Evolutionary conservation across 164 flowering plant genomes (phyloP).

Genomic region (Kalanchoe fedtschenkoi): DNA sequence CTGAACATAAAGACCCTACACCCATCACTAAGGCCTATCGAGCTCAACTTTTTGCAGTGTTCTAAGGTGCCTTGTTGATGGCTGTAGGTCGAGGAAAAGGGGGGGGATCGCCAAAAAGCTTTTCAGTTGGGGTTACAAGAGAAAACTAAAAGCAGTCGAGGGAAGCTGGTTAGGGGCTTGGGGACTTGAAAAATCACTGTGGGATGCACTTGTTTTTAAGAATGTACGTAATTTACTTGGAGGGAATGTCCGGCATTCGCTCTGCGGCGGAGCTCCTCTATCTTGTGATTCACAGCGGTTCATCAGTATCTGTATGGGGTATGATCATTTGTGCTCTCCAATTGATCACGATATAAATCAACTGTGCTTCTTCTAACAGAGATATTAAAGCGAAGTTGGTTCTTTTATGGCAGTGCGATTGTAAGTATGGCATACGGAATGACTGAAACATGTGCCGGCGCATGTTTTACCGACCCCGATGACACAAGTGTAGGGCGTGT

Average conservation of each 20-base stretch:
- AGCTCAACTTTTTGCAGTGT: neutral
- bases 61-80: neutral
- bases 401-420: constrained; percentile 50
- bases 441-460: constrained; percentile 95
- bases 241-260: constrained; percentile 61
- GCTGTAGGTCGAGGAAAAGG: constrained; percentile 71
- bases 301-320: constrained; percentile 93
- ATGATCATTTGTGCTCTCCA: constrained; percentile 10
- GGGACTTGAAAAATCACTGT: constrained; percentile 62
- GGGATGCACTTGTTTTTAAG: constrained; percentile 65
- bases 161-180: constrained; percentile 97
- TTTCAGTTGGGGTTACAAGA: constrained; percentile 57
- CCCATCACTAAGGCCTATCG: no score
- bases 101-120: constrained; percentile 61
- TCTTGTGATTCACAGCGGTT: constrained; percentile 80
- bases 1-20: neutral
- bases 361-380: neutral
- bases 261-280: constrained; percentile 97
- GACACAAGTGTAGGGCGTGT: constrained; percentile 84
- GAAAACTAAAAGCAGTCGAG: constrained; percentile 61
- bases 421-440: constrained; percentile 90
- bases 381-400: neutral
- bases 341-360: no score
- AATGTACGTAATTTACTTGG: constrained; percentile 60
- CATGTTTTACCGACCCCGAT: constrained; percentile 66